Conservation (phyloP, 306 rosid genomes). For the Lathyrus sativus region DNA sequence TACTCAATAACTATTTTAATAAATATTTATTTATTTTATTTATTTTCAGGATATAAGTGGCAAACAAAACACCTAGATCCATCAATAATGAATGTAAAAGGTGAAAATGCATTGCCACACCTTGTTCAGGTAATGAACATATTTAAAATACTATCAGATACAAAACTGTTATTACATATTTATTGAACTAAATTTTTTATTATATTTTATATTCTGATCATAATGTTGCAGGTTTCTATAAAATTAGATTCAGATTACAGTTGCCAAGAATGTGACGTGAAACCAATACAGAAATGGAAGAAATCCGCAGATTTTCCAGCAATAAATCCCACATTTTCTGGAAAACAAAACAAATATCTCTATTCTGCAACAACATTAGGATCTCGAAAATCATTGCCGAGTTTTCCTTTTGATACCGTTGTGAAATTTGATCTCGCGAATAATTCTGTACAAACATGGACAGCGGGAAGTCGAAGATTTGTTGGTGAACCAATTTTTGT, state of each 20-base stretch:
- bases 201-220: not conserved
- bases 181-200: not conserved
- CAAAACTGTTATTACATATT: no score
- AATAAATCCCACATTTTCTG: slow-evolving; percentile 68
- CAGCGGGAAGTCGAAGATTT: slow-evolving; percentile 65
- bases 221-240: slow-evolving; percentile 57
- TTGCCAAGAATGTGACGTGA: slow-evolving; percentile 52
- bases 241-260: slow-evolving; percentile 52
- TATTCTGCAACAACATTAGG: slow-evolving; percentile 85
- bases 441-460: slow-evolving; percentile 65
- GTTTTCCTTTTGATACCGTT: slow-evolving; percentile 78
- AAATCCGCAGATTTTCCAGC: slow-evolving; percentile 79
- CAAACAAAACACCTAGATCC: slow-evolving; percentile 75
- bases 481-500: slow-evolving; percentile 86
- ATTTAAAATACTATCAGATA: no score
- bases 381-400: slow-evolving; percentile 63
- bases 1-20: no score
- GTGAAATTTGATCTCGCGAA: slow-evolving; percentile 55
- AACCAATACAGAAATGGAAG: slow-evolving; percentile 56
- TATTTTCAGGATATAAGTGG: slow-evolving; percentile 78
- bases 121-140: slow-evolving; percentile 59
- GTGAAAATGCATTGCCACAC: slow-evolving; percentile 65
- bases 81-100: slow-evolving; percentile 70
- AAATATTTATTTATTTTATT: not conserved
- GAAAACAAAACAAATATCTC: slow-evolving; percentile 58